Base-by-base conservation (phyloP, 495 filamentous ascomycete genomes). In the Mytilinidion resinicola region DNA sequence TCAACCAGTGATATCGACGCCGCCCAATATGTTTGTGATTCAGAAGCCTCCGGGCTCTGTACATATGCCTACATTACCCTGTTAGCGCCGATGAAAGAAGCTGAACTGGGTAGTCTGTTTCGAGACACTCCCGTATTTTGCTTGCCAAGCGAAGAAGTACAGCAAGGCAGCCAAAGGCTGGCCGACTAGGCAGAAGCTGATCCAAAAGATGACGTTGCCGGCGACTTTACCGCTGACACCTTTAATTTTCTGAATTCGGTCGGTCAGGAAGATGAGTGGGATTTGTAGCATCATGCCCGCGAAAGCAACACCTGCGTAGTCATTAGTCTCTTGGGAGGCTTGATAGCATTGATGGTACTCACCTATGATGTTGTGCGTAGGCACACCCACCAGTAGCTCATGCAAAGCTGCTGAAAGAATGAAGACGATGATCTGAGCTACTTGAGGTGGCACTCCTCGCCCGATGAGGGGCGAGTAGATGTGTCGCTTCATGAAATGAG, bases 91-190 rank as follows among this genome's bases (percentile, higher is more conserved):
- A 42, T 12, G 21, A 14, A 49, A 49, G 33, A 49, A 12, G 21
- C 46, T 12, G 21, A 49, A 49, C 6, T 49, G 46, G 12, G 14
- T 19, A 9, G 17, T 9, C 55, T 62, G 59, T 38, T 72, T 73
- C 57, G 79, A 82, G 21, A 83, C 81, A 64, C 83, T 91, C 17
- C 93, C 93, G 69, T 96, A 96, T 74, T 98, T 98, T 17, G 90
- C 91, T 71, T 96, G 92, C 93, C 93, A 98, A 12, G 91, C 93
- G 69, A 96, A 96, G 71, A 96, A 98, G 70, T 98, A 98, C 60
- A 93, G 69, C 36, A 97, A 70, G 1, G 88, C 90, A 0, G 89
- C 92, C 38, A 96, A 76, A 10, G 93, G 93, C 78, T 98, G 93
- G 0, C 93, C 93, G 0, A 97, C 83, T 14, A 98, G 78, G 59